phyloP scores from a whole-genome alignment of 2,329 filamentous ascomycete genomes.

The Amesomyces nigricolor region DNA sequence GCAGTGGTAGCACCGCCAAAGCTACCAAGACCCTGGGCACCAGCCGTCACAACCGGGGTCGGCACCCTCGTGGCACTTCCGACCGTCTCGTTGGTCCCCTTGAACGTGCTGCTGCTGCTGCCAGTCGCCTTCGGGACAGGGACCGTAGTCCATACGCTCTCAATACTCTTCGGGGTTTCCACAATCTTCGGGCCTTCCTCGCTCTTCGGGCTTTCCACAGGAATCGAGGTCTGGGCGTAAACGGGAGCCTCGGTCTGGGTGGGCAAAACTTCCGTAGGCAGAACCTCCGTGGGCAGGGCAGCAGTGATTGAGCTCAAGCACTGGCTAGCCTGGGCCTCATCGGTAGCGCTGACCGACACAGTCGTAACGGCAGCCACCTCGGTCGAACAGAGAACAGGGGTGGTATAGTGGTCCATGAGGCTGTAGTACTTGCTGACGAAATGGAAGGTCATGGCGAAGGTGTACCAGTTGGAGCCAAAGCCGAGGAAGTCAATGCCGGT shows the following conservation, averaged over 20 bases:
- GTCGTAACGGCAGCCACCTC: neutral
- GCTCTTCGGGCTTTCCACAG: neutral
- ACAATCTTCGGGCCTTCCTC: too few species aligned
- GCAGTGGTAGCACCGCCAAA: neutral
- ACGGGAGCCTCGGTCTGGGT: neutral
- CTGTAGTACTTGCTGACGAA: conserved; percentile 8
- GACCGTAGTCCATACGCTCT: too few species aligned
- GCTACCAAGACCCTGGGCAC: neutral
- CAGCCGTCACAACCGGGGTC: neutral
- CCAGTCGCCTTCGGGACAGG: neutral
- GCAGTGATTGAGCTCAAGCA: neutral
- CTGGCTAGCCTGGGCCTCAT: conserved; percentile 5
- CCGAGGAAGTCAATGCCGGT: neutral
- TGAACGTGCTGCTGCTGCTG: neutral
- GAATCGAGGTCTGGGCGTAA: neutral
- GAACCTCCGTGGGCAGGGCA: neutral
- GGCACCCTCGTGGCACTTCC: neutral
- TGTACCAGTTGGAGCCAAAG: conserved; percentile 6
- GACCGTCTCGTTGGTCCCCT: neutral
- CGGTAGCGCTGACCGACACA: conserved; percentile 5
- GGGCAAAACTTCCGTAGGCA: neutral
- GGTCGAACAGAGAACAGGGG: conserved; percentile 5
- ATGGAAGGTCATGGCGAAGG: conserved; percentile 5
- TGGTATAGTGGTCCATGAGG: neutral
- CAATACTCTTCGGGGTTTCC: too few species aligned